Evolutionary conservation across 176 grass and related monocot genomes (phyloP), one percentile per base, ranked within the genome.

Genomic region (Dactylis glomerata): DNA sequence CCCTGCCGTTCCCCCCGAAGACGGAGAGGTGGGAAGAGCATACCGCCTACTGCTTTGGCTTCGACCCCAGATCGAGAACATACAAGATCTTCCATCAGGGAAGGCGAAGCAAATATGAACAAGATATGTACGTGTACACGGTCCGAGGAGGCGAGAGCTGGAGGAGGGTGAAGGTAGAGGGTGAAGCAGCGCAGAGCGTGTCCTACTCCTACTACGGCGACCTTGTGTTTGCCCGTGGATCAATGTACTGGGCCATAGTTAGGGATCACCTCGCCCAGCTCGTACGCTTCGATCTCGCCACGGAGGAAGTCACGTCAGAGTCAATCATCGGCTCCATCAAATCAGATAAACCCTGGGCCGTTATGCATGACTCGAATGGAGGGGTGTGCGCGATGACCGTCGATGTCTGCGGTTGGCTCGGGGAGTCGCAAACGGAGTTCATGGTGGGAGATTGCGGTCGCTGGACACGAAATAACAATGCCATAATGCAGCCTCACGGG

Each of bases 21-120:
- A 23, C 66, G 10, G 5, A 3, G 3, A 44, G 38, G 9, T 38
- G 19, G 34, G 10, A 5, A 0, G 9, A 68, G 1, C 8, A 37
- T 5, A 19, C 13, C 6, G 59, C 59, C 6, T 77, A 77, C 59
- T 84, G 56, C 82, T 17, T 84, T 22, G 81, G 19, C 52, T 83
- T 74, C 52, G 68, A 83, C 38, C 22, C 42, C 12, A 13, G 20
- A 0, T 16, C 42, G 10, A 17, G 14, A 32, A 9, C 15, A 3
- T 65, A 76, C 42, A 84, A 52, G 57, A 20, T 76, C 5, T 31
- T 76, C 19, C 55, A 83, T 34, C 19, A 36, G 65, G 65, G 65
- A 66, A 20, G 14, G 1, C 1, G 9, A n/a, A n/a, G n/a, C 4
- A 28, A 28, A 2, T n/a, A 10, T n/a, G 2, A 56, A 56, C 57